phyloP scores from a whole-genome alignment of 495 filamentous ascomycete species.

The Thermothielavioides terrestris region DNA sequence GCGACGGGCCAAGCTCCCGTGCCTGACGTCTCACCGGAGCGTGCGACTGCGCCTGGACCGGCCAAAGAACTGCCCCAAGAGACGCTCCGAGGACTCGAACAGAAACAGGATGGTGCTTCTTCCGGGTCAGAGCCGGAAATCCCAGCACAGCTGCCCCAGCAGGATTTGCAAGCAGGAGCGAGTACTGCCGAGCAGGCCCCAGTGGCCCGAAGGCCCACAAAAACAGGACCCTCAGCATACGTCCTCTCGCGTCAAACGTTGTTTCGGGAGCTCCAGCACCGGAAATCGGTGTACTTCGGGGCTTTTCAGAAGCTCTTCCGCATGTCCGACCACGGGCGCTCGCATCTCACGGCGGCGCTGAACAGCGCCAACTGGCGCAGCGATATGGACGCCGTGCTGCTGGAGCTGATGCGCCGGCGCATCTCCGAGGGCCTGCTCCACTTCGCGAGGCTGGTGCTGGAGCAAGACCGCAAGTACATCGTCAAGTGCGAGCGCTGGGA shows the following conservation, averaged over 20 bases:
- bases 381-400: constrained; percentile 59
- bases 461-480: constrained; percentile 24
- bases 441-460: constrained; percentile 20
- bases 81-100: too few species aligned
- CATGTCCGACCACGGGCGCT: neutral
- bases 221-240: constrained; percentile 7
- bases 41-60: too few species aligned
- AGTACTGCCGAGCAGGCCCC: neutral
- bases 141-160: neutral
- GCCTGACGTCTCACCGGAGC: too few species aligned
- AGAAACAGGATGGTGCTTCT: too few species aligned
- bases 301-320: constrained; percentile 3
- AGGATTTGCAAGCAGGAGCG: too few species aligned
- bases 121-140: neutral
- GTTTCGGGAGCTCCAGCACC: constrained; percentile 1
- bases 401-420: constrained; percentile 43
- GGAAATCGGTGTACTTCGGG: neutral
- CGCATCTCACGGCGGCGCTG: neutral
- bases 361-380: constrained; percentile 45
- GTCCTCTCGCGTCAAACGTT: constrained; percentile 8
- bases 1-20: too few species aligned
- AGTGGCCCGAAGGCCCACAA: neutral
- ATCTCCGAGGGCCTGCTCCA: constrained; percentile 35
- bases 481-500: constrained; percentile 28
- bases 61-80: too few species aligned